Percentiles rank a stretch among this genome's conserved stretches.
These are phyloP conservation scores for Fusarium mundagurra DNA, from an alignment of 2,329 filamentous ascomycete genomes.

Conservation along the genomic window DNA sequence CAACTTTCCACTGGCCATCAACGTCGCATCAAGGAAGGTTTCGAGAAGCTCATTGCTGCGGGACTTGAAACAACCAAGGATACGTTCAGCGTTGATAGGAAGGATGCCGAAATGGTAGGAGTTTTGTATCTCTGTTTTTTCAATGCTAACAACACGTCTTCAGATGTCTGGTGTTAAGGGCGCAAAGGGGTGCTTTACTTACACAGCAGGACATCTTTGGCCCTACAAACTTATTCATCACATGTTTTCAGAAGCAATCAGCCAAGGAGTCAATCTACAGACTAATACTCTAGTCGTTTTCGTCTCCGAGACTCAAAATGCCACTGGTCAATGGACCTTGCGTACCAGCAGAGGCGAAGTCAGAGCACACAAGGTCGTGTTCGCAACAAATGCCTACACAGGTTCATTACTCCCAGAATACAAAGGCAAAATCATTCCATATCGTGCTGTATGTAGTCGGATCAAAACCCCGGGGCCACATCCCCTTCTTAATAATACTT, in stretches of 20 bases:
- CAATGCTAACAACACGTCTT: neutral
- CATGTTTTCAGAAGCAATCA: neutral
- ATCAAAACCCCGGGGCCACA: fast-evolving
- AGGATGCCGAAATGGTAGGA: neutral
- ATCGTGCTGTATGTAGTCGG: neutral
- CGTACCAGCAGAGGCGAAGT: fast-evolving
- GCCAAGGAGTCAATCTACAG: neutral
- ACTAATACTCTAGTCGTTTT: neutral
- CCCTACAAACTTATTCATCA: neutral
- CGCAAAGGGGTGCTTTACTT: neutral
- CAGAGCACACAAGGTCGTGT: neutral
- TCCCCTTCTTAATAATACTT: neutral
- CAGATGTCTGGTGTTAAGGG: neutral
- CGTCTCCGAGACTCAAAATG: neutral
- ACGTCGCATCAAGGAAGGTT: neutral
- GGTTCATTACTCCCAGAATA: neutral
- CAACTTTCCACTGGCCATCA: neutral
- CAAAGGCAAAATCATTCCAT: neutral
- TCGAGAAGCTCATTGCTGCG: neutral
- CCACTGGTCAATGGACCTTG: neutral
- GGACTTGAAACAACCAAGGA: neutral
- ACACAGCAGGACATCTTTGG: neutral
- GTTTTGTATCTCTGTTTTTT: fast-evolving
- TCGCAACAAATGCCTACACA: neutral
- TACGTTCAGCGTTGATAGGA: neutral